Percentiles rank a stretch among this genome's conserved stretches.
Evolutionary conservation across 352 stramenopile genomes (phyloP).

Genomic region (Pythium insidiosum): DNA sequence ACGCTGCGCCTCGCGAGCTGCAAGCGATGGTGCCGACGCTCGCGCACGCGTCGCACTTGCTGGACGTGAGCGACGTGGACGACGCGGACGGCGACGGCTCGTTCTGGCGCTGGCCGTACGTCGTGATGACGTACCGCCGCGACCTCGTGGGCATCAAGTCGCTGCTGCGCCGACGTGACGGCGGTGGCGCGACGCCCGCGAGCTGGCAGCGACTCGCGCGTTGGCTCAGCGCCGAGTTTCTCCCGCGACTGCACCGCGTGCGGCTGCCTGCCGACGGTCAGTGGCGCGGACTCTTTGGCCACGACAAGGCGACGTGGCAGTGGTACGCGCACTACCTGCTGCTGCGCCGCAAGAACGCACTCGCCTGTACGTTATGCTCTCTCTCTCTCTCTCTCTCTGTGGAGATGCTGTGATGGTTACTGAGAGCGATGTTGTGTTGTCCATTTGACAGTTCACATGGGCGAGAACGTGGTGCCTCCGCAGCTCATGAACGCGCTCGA

Average conservation of each 20-base stretch:
- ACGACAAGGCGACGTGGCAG: conserved; percentile 58
- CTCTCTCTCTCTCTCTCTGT: too few relatives aligned
- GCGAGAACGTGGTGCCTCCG: conserved; percentile 40
- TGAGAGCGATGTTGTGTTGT: conserved; percentile 4
- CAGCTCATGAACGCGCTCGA: conserved; percentile 59
- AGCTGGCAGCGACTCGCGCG: conserved; percentile 42
- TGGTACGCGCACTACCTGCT: conserved; percentile 82
- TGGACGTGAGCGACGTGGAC: conserved; percentile 54
- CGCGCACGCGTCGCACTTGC: conserved; percentile 40
- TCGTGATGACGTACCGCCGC: conserved; percentile 62
- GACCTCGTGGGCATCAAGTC: conserved; percentile 39
- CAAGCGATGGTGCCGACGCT: conserved; percentile 30
- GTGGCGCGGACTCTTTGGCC: conserved; percentile 44
- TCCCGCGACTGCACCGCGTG: conserved; percentile 53
- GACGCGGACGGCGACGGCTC: conserved; percentile 48
- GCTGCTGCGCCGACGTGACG: conserved; percentile 34
- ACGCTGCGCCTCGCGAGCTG: too few relatives aligned
- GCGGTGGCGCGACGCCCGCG: conserved; percentile 28
- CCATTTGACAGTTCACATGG: conserved; percentile 67
- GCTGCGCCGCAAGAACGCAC: conserved; percentile 43
- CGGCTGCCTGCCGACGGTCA: conserved; percentile 21
- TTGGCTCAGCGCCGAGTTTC: conserved; percentile 57
- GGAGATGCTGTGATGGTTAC: background rate
- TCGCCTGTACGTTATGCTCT: conserved; percentile 65
- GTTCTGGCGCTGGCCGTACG: conserved; percentile 83